A percentile compares a stretch with the other conserved stretches of the same genome.
Evolutionary conservation across 768 basidiomycete species (phyloP).

Genomic region (Leccinum variicolor): DNA sequence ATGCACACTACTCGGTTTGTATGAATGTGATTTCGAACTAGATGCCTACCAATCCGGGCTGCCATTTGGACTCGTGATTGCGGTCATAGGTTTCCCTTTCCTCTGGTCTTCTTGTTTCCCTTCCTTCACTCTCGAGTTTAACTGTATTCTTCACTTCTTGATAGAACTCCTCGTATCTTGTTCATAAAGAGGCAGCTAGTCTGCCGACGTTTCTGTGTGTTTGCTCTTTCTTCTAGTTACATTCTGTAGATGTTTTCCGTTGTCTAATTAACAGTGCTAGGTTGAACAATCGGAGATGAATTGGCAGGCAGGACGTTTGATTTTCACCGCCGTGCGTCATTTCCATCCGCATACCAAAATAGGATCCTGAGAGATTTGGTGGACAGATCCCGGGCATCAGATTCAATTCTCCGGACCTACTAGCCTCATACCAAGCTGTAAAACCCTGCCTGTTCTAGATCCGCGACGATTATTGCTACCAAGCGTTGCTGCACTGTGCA

Average conservation of each 20-base stretch:
- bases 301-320: neutral
- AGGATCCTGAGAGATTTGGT: neutral
- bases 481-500: neutral
- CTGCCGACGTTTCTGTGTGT: constrained; percentile 4
- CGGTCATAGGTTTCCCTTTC: neutral
- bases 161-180: neutral
- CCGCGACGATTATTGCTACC: neutral
- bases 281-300: constrained; percentile 1
- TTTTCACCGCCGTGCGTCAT: neutral
- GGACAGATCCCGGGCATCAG: neutral
- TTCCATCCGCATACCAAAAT: neutral
- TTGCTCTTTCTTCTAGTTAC: neutral
- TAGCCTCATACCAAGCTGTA: constrained; percentile 24
- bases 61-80: neutral
- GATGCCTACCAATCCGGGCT: neutral
- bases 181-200: constrained; percentile 6
- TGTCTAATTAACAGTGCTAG: neutral
- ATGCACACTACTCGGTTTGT: constrained; percentile 18
- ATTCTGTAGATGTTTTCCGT: neutral
- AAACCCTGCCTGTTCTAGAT: constrained; percentile 1
- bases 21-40: neutral
- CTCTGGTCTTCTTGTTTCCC: neutral
- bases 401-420: constrained; percentile 8
- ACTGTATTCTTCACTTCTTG: neutral
- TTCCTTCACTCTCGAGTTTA: neutral